Evolutionary conservation across 371 early-diverging fungal species (phyloP), one percentile per base, ranked within the genome.

Genomic region (Apophysomyces trapeziformis): DNA sequence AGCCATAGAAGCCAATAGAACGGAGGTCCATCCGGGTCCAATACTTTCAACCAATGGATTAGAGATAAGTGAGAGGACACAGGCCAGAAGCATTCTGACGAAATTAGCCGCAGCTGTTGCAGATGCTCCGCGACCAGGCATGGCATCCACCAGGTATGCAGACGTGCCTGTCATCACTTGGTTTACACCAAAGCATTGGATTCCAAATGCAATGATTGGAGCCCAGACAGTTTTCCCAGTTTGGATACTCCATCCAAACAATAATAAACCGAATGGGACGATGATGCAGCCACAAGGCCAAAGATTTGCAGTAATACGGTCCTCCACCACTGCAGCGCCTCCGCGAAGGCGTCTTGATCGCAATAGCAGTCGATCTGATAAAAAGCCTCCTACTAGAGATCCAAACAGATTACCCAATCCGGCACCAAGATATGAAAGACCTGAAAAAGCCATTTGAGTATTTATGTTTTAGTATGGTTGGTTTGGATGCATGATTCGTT

Each of bases 211-310:
- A 13, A 76, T 63, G 44, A 84, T 79, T 7, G 77, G 74, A 0
- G 70, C 77, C 56, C 78, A 79, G n/a, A 78, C 71, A 21, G 71
- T 68, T 56, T 75, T 56, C 1, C 73, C 64, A 14, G 64, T 69
- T 47, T 78, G 74, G 36, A 77, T 76, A 14, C 74, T 71, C 77
- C 79, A 84, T 5, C 85, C 85, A 68, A 80, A 84, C 38, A 84
- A 38, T 9, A 84, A 64, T 0, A 78, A 50, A 4, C 85, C 85
- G 14, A 80, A 58, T 5, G 85, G 85, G 5, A 82, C 74, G 18
- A 81, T 64, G 8, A 76, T 44, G 45, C 79, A 72, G 0, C 76
- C 80, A 54, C 71, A 69, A 5, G 79, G 67, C 82, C 73, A 75
- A 2, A 71, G 38, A 38, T 75, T 75, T 35, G 66, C 26, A 7